These are phyloP conservation scores for Penicillium herquei DNA, from an alignment of 495 filamentous ascomycete species.

Conservation along the genomic window DNA sequence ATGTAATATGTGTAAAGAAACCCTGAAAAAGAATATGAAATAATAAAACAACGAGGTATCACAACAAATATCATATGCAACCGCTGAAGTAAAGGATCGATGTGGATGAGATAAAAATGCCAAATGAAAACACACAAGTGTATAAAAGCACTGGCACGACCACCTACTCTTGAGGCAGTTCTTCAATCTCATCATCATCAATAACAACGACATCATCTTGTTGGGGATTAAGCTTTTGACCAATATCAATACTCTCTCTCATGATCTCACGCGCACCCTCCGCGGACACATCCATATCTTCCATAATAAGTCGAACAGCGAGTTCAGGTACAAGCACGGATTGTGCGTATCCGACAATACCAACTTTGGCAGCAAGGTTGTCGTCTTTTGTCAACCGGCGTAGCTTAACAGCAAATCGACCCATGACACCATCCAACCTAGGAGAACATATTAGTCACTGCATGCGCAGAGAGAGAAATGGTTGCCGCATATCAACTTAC, in stretches of 20 bases:
- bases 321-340: conserved; percentile 85
- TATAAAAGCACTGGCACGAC: background rate
- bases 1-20: background rate
- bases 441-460: background rate
- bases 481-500: conserved; percentile 33
- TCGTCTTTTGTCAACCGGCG: conserved; percentile 65
- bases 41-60: conserved; percentile 1
- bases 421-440: conserved; percentile 63
- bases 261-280: conserved; percentile 67
- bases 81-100: conserved; percentile 7
- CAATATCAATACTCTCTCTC: conserved; percentile 71
- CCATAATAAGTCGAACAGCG: conserved; percentile 70
- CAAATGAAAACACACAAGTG: background rate
- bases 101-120: background rate
- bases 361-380: conserved; percentile 63
- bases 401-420: conserved; percentile 58
- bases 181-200: background rate
- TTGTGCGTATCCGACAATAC: conserved; percentile 76
- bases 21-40: background rate
- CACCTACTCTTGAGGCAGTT: background rate
- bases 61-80: conserved; percentile 11
- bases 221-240: conserved; percentile 70
- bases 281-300: conserved; percentile 74
- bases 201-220: conserved; percentile 53
- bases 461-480: background rate